Evolutionary conservation across 805 yeast species (phyloP), one percentile per base, ranked within the genome.

Genomic region (Scheffersomyces lignosus): DNA sequence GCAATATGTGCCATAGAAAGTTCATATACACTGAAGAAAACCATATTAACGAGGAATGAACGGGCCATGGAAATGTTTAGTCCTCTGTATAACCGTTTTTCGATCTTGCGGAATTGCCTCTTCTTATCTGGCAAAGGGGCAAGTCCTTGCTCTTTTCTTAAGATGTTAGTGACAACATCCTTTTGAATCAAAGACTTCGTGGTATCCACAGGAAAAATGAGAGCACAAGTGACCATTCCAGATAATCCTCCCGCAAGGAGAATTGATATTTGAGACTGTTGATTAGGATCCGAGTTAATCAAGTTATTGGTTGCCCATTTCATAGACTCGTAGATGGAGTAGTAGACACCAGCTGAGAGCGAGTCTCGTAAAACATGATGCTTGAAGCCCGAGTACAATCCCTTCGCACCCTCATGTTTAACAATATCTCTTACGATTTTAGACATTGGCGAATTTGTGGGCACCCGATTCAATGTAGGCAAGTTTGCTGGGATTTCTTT

Each of bases 201-300:
- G 0, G 96, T 87, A 57, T 87, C 96, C 8, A 87, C 55, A 3
- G 96, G 95, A 62, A 83, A 88, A 3, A 87, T 81, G 1, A 79
- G 58, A 2, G 79, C 60, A 95, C 95, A 87, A 34, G 88, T 73
- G 13, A 83, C 60, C 13, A 82, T 74, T 3, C 96, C 96, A 3
- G 93, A 78, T 16, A 80, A 44, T 0, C 88, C 95, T n/a, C 95
- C 96, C 0, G 91, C 84, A 2, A 81, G 37, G 34, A 48, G 62
- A 38, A 49, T 67, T 34, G 63, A 51, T 12, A 51, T 47, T 36
- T 55, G 67, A 38, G 56, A 71, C 16, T 60, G 44, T 23, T 41
- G 45, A 10, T 50, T 44, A 4, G 62, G 55, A 34, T 60, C 48
- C 2, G 50, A 29, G 29, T 60, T 59, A 31, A 64, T 52, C 31